Base-by-base conservation (phyloP, 768 basidiomycete species). In the Collybia sordida region DNA sequence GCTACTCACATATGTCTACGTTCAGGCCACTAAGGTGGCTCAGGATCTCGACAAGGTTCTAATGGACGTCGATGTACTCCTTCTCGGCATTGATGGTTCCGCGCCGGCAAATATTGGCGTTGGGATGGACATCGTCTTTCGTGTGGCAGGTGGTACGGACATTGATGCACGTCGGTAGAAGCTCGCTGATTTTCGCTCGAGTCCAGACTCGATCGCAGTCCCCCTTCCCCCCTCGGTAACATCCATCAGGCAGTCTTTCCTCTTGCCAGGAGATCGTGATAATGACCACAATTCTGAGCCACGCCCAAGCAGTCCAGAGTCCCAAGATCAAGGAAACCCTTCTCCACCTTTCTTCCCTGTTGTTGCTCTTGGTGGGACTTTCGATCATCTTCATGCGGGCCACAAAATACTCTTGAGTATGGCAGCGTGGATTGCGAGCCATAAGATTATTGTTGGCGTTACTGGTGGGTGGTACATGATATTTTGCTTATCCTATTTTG, bases 371-470 rank as follows among this genome's bases (percentile, higher is more conserved):
- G 96, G 97, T 5, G 97, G 97, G 0, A 98, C 97, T 0, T 98
- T 98, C 67, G 97, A 99, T 69, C 97, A 98, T 65, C 81, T 99
- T 14, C 97, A 99, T 63, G 83, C 93, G 3, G 97, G 96, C 0
- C 97, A 99, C 72, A 97, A 97, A 70, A 95, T 99, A 52, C 81
- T 99, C 23, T 80, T 99, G 9, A 90, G 92, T 61, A 93, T 97
- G 85, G 88, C 83, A 11, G 85, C 90, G 1, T 93, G 88, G 79
- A 84, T 98, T 49, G 77, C 94, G 0, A 64, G 69, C 38, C 66
- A 77, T 54, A 94, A 93, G 66, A 70, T 98, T 60, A 91, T 98
- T 53, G 84, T 98, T 55, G 97, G 97, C 4, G 73, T 98, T 34
- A 90, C 92, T 46, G 88, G 91, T 88, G 45, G 40, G 49, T 59